Evolutionary conservation across 352 stramenopile genomes (phyloP).

Genomic region (Globisporangium nodosum): DNA sequence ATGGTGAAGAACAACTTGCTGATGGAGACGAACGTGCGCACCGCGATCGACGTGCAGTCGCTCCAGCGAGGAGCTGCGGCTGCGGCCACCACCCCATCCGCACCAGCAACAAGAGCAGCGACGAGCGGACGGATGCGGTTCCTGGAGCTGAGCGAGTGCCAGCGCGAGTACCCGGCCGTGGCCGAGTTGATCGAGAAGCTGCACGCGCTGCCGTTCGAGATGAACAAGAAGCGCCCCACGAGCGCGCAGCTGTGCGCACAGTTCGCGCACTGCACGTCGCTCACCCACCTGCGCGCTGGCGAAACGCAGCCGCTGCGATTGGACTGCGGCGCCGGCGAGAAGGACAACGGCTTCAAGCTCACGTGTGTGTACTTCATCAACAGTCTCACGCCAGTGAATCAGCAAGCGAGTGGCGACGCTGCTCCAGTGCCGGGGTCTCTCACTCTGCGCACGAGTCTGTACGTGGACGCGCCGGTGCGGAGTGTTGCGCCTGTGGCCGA

Average conservation of each 20-base stretch:
- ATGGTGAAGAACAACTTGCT: constrained; percentile 55
- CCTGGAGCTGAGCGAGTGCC: constrained; percentile 50
- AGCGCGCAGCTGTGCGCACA: constrained; percentile 51
- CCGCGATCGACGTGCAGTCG: constrained; percentile 9
- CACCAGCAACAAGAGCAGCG: neutral
- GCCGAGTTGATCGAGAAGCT: constrained; percentile 72
- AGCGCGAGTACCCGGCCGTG: constrained; percentile 54
- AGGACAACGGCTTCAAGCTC: constrained; percentile 77
- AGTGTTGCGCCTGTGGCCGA: constrained; percentile 29
- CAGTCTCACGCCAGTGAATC: constrained; percentile 5
- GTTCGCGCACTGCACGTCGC: constrained; percentile 55
- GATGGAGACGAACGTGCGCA: constrained; percentile 16
- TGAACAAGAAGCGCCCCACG: constrained; percentile 62
- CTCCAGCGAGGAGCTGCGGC: constrained; percentile 5
- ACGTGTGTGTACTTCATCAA: constrained; percentile 75
- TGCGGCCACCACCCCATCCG: neutral
- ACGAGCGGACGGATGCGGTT: constrained; percentile 45
- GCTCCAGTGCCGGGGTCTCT: constrained; percentile 5
- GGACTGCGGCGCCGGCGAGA: constrained; percentile 59
- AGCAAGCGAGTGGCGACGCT: constrained; percentile 2
- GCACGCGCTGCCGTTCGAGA: constrained; percentile 71
- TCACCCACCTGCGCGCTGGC: constrained; percentile 38
- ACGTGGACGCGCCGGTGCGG: constrained; percentile 25
- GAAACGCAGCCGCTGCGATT: constrained; percentile 51
- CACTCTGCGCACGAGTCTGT: constrained; percentile 26